phyloP scores from a whole-genome alignment of 1,284 basidiomycete genomes.

The Ustilago xerochloae region DNA sequence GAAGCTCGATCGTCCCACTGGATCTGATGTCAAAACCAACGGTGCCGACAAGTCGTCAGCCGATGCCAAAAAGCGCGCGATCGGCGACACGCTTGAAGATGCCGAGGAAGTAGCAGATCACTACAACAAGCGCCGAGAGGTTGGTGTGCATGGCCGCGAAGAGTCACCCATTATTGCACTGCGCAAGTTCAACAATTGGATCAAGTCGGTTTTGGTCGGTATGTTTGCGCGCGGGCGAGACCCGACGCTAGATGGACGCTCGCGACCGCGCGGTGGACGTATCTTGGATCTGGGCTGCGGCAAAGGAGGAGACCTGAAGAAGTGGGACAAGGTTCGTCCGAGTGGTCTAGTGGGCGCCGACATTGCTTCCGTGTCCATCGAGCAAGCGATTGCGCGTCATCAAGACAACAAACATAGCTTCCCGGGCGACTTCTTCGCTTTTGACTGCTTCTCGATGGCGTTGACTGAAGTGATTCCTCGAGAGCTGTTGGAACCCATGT shows the following conservation, averaged over 20 bases:
- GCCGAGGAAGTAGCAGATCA: conserved; percentile 51
- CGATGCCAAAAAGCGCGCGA: conserved; percentile 21
- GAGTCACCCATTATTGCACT: conserved; percentile 96
- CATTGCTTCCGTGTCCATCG: conserved; percentile 87
- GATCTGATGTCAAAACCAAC: neutral
- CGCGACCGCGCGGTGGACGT: conserved; percentile 72
- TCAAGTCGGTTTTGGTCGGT: conserved; percentile 59
- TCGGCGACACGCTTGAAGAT: conserved; percentile 36
- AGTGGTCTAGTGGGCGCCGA: conserved; percentile 85
- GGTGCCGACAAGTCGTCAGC: neutral
- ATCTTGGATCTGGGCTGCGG: conserved; percentile 97
- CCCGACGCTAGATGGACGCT: conserved; percentile 28
- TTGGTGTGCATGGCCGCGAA: conserved; percentile 82
- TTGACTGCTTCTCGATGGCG: conserved; percentile 86
- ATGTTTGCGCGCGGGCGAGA: conserved; percentile 39
- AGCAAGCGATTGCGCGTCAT: conserved; percentile 84
- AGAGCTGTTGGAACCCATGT: conserved; percentile 74
- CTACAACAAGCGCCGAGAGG: conserved; percentile 88
- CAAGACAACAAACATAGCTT: conserved; percentile 73
- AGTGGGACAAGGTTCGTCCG: conserved; percentile 91
- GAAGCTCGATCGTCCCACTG: conserved; percentile 3
- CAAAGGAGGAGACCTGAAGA: conserved; percentile 95
- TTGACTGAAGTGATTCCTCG: conserved; percentile 79
- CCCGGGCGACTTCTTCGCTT: conserved; percentile 81
- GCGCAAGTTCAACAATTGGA: conserved; percentile 97